These are phyloP conservation scores for Wickerhamia fluorescens DNA, from an alignment of 805 yeast genomes.

Conservation along the genomic window DNA sequence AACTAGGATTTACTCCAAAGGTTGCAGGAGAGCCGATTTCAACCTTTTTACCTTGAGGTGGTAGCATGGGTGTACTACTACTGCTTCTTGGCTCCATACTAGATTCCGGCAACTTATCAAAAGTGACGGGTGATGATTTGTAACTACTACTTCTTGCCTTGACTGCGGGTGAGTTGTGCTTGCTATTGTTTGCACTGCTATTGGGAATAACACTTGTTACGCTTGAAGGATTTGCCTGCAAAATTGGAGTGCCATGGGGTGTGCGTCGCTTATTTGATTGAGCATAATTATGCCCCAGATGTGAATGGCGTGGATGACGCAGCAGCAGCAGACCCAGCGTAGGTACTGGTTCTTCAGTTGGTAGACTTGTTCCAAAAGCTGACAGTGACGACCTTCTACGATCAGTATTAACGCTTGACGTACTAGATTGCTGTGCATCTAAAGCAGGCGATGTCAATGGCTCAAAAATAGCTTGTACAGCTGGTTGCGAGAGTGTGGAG, in stretches of 20 bases:
- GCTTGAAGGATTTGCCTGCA: conserved; percentile 18
- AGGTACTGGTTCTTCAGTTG: conserved; percentile 2
- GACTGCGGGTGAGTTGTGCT: conserved; percentile 2
- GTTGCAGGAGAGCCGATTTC: conserved; percentile 13
- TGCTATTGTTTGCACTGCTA: too few species aligned
- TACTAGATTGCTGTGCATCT: conserved; percentile 30
- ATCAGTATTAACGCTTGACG: conserved; percentile 6
- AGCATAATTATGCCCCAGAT: too few species aligned
- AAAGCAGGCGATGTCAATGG: conserved; percentile 68
- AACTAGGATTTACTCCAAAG: too few species aligned
- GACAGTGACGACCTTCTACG: conserved; percentile 27
- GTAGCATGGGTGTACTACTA: conserved; percentile 27
- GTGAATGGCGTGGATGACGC: too few species aligned
- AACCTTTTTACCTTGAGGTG: conserved; percentile 28
- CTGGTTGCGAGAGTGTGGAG: conserved; percentile 10
- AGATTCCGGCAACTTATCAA: conserved; percentile 27
- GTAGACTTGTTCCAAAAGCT: conserved; percentile 12
- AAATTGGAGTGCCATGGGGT: conserved; percentile 38
- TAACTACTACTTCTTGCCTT: conserved; percentile 1
- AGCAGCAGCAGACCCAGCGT: too few species aligned
- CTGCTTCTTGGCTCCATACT: conserved; percentile 6
- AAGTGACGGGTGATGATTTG: conserved; percentile 6
- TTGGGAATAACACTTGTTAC: too few species aligned
- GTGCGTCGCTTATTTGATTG: conserved; percentile 29
- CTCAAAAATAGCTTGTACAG: conserved; percentile 28